Evolutionary conservation across 2,329 filamentous ascomycete species (phyloP).

Genomic region (Chrysoporthe austroafricana): DNA sequence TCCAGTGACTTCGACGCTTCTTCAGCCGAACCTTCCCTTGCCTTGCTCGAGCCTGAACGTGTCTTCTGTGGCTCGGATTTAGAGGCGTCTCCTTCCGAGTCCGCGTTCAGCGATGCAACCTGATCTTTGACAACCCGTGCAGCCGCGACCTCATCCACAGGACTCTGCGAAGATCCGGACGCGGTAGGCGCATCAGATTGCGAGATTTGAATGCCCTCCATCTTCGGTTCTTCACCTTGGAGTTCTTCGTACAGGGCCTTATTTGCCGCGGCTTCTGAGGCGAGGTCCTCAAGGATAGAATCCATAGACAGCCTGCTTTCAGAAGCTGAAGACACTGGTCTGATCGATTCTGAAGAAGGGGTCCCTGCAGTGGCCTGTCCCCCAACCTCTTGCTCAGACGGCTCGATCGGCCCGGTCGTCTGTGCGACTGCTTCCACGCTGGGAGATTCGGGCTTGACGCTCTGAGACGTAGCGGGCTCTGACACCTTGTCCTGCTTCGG

Average conservation of each 20-base stretch:
- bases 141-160: not conserved
- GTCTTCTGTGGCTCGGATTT: too few relatives aligned
- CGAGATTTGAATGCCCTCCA: not conserved
- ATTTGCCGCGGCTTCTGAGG: not conserved
- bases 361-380: not conserved
- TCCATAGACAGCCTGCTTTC: not conserved
- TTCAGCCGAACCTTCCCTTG: not conserved
- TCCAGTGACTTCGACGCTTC: constrained; percentile 2
- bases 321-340: not conserved
- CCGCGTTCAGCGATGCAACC: too few relatives aligned
- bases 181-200: not conserved
- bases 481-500: constrained; percentile 9
- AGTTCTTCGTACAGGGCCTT: not conserved
- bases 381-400: not conserved
- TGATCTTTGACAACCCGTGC: not conserved
- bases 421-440: constrained; percentile 9
- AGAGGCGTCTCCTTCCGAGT: too few relatives aligned
- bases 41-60: not conserved
- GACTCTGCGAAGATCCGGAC: not conserved
- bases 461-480: constrained; percentile 2
- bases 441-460: not conserved
- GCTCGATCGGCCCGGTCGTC: not conserved
- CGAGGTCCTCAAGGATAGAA: constrained; percentile 6
- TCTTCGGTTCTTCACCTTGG: not conserved
- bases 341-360: not conserved